Conservation (phyloP, 2,329 filamentous ascomycete species). For the Fragosphaeria purpurea region DNA sequence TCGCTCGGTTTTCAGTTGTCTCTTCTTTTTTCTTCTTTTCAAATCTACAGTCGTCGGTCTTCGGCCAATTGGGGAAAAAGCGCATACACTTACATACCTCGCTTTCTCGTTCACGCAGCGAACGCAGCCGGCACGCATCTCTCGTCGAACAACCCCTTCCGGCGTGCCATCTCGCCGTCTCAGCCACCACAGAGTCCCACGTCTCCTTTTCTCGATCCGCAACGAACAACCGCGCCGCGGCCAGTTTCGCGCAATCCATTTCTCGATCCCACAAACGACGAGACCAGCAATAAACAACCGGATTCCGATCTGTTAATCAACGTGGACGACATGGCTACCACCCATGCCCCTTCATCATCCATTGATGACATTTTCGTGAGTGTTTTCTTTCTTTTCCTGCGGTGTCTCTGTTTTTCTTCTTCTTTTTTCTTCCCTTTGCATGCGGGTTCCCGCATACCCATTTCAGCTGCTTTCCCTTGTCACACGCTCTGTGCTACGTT, state of each 20-base stretch:
- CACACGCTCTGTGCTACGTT: too few species aligned
- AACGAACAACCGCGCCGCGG: slow-evolving; percentile 26
- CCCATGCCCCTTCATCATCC: slow-evolving; percentile 42
- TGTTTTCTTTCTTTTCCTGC: slow-evolving; percentile 21
- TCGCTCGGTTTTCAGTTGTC: too few species aligned
- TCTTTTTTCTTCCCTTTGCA: neutral
- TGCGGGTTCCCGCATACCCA: too few species aligned
- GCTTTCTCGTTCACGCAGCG: neutral
- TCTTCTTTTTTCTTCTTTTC: too few species aligned
- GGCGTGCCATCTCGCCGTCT: slow-evolving; percentile 55
- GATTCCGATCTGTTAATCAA: slow-evolving; percentile 25
- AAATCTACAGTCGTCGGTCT: too few species aligned
- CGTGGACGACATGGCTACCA: slow-evolving; percentile 40
- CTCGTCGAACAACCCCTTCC: slow-evolving; percentile 74
- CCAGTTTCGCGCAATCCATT: slow-evolving; percentile 68
- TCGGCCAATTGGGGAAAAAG: too few species aligned
- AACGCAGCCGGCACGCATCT: slow-evolving; percentile 48
- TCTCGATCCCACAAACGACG: slow-evolving; percentile 43
- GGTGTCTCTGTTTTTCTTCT: neutral
- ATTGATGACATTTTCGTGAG: slow-evolving; percentile 70
- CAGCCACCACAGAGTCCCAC: slow-evolving; percentile 27
- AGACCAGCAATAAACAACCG: slow-evolving; percentile 14
- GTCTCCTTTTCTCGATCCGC: slow-evolving; percentile 52
- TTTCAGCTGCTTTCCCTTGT: too few species aligned
- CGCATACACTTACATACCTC: neutral